Conservation (phyloP, 257 asterid species). For the Mitragyna speciosa region DNA sequence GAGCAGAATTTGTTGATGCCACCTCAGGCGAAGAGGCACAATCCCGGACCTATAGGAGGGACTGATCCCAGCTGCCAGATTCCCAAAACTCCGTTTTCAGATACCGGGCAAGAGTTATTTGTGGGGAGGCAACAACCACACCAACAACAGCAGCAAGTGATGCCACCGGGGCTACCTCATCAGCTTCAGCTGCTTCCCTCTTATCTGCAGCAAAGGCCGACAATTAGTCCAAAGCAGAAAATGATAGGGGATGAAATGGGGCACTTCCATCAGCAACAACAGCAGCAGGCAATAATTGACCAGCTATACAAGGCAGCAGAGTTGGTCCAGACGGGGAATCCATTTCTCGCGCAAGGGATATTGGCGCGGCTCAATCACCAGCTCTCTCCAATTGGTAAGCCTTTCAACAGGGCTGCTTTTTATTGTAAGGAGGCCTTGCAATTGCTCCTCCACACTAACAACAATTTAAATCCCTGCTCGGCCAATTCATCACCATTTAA, state of each 20-base stretch:
- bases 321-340: constrained; percentile 77
- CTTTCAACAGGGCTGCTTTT: constrained; percentile 88
- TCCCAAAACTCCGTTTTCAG: constrained; percentile 43
- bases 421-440: constrained; percentile 84
- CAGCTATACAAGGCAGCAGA: constrained; percentile 85
- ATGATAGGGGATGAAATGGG: constrained; percentile 52
- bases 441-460: constrained; percentile 45
- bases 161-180: constrained; percentile 36
- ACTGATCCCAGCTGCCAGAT: constrained; percentile 45
- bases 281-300: constrained; percentile 67
- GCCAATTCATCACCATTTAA: constrained; percentile 52
- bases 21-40: constrained; percentile 69
- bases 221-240: constrained; percentile 49
- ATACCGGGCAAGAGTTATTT: constrained; percentile 48
- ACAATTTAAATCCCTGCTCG: constrained; percentile 24
- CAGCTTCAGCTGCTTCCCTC: constrained; percentile 63
- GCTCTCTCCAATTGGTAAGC: constrained; percentile 93
- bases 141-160: constrained; percentile 38
- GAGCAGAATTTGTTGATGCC: constrained; percentile 51
- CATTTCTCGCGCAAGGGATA: constrained; percentile 96
- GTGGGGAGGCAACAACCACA: constrained; percentile 33
- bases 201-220: constrained; percentile 50
- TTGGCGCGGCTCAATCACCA: constrained; percentile 99
- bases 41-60: constrained; percentile 38
- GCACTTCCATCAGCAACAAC: constrained; percentile 42